Evolutionary conservation across 1,139 yeast genomes (phyloP).

Genomic region (Kodamaea alishanica): DNA sequence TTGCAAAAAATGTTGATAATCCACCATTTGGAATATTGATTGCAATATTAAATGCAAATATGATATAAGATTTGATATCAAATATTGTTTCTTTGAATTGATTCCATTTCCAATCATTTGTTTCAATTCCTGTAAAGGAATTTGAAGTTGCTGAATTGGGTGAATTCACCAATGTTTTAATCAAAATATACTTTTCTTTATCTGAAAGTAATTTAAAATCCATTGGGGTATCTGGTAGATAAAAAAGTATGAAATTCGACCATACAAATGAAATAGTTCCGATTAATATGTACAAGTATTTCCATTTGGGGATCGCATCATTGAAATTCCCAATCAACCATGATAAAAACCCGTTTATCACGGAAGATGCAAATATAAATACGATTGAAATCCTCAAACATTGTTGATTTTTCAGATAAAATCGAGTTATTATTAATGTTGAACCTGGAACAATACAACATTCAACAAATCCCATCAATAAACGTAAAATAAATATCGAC

Average conservation of each 20-base stretch:
- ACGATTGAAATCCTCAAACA: conserved; percentile 24
- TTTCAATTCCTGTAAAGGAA: conserved; percentile 20
- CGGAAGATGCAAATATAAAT: conserved; percentile 29
- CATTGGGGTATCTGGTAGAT: conserved; percentile 44
- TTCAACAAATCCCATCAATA: conserved; percentile 36
- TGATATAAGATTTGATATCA: conserved; percentile 24
- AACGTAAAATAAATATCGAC: conserved; percentile 31
- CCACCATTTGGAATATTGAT: conserved; percentile 41
- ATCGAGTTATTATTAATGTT: conserved; percentile 36
- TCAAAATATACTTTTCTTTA: conserved; percentile 27
- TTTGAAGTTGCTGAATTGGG: conserved; percentile 3
- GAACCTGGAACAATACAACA: conserved; percentile 46
- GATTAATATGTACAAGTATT: conserved; percentile 27
- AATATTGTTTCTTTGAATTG: conserved; percentile 25
- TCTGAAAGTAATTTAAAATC: conserved; percentile 30
- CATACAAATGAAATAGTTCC: conserved; percentile 30
- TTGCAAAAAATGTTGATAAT: conserved; percentile 28
- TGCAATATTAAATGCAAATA: conserved; percentile 31
- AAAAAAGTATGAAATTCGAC: conserved; percentile 18
- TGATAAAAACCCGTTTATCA: conserved; percentile 29
- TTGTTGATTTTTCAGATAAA: conserved; percentile 25
- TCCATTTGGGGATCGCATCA: conserved; percentile 27
- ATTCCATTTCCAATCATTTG: conserved; percentile 19
- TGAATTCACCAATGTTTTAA: conserved; percentile 13
- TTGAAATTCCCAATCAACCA: conserved; percentile 30